Evolutionary conservation across 371 early-diverging fungal genomes (phyloP), one percentile per base, ranked within the genome.

Genomic region (Gilbertella persicaria): DNA sequence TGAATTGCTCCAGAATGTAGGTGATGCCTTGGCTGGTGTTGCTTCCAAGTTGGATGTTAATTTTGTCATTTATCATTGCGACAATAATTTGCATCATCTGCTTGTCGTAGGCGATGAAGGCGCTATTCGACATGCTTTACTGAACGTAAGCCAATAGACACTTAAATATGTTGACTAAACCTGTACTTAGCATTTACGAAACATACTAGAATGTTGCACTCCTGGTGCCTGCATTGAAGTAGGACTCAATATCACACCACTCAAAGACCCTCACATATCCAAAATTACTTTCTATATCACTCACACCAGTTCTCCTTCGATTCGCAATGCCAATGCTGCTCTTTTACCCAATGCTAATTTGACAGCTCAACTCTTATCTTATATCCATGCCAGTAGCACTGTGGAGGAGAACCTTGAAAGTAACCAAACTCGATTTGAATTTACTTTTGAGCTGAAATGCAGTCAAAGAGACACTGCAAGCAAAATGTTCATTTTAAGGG

Each of bases 221-320:
- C 64, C 75, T 10, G 85, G 85, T 21, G 73, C 83, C 10, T 80
- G 73, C 6, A 70, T 86, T 36, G 86, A 86, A 58, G 64, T 86
- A 7, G 83, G 85, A 25, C 52, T 86, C 38, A 67, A 72, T 12
- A 60, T 78, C 5, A 41, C 43, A 13, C 29, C 58, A 16, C 30
- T 30, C 12, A 40, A 47, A 4, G 41, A 36, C 17, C 24, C 43
- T 6, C 16, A 39, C 21, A 69, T 65, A 43, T 50, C 72, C 0
- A 57, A 50, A 17, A 69, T 80, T 35, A 69, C 73, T 8, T 74
- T 84, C 40, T 76, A 80, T 44, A 79, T 84, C 41, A 75, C 60
- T 0, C 79, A 82, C 35, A 66, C 71, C 5, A 60, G 66, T 14
- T 75, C 74, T 17, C 71, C 69, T 2, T 51, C 64, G 12, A 65